Base-by-base conservation (phyloP, 371 early-diverging fungal genomes). In the Dinochytrium kinnereticum region DNA sequence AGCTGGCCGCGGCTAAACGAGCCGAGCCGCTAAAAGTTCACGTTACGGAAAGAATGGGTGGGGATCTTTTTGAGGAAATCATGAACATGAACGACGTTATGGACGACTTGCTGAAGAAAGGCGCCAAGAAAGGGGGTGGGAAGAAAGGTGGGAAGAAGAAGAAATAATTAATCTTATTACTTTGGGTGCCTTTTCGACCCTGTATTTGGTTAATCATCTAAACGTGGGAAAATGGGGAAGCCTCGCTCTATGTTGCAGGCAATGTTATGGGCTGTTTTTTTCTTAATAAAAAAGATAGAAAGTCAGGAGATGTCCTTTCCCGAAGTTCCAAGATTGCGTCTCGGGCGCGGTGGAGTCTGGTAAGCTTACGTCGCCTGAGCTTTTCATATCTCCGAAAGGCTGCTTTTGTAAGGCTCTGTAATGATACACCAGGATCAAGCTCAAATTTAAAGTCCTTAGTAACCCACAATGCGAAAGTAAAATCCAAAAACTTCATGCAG, bases 61-160 rank as follows among this genome's bases (percentile, higher is more conserved):
- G 73, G 50, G 77, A 73, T 13, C 30, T 78, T 38, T 81, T 75
- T 71, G 76, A 76, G 34, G 51, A 68, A 28, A 71, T 81, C 3
- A 73, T 68, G 76, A 79, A 78, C 24, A 31, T 78, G 44, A 81
- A 81, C 57, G 79, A 75, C 26, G 77, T 69, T 15, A 81, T 81
- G 81, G 69, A 34, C 24, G 79, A 66, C 3, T 31, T 64, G 24
- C 72, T 68, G 30, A 71, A 50, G 66, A 81, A 81, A 76, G 72
- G 70, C 30, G 65, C 55, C 21, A 76, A 76, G 57, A 77, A 75
- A 37, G 77, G 73, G 2, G 73, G 69, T 7, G 70, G 67, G 61
- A 64, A 64, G 36, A 71, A 71, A 44, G 75, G 75, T 64, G 80
- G 80, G 7, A 72, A 69, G 37, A 68, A 68, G 64, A 71, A 71